Base-by-base conservation (phyloP, 2,329 filamentous ascomycete genomes). In the Talaromyces sp. region DNA sequence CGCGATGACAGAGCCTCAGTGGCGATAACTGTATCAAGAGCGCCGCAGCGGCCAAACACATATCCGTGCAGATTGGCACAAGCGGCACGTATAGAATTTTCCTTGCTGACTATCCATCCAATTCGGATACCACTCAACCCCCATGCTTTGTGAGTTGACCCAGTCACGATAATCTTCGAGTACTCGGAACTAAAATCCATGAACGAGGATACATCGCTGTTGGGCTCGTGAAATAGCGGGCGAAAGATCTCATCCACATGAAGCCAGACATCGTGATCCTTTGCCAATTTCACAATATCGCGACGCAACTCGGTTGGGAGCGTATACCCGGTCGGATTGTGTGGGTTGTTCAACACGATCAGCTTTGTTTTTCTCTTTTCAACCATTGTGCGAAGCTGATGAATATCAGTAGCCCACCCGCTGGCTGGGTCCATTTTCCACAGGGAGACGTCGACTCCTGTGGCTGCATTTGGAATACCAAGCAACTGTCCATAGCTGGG, bases 401-500 rank as follows among this genome's bases (percentile, higher is more conserved):
- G 21, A 14, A 50, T 17, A 58, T 58, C 21, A 1, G 50, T 19
- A 21, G 19, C 19, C 43, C 43, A 50, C 19, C 43, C 43, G 19
- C 26, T 24, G 10, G 43, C 24, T 21, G 43, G 19, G 19, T 50
- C 19, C 19, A 50, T 24, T 50, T 26, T 50, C 43, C 43, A 50
- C 19, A 35, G 26, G 1, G 46, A 58, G 11, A 58, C 46, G n/a
- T 52, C 31, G 9, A 58, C 29, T 4, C 21, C 19, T 13, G 19
- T 11, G 24, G 13, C 11, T 6, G 43, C 43, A 24, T 50, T 46
- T 19, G 91, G 91, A 0, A 95, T 84, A 9, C 85, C 80, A 70
- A 93, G 93, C 1, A 96, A 81, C 68, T 95, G 90, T 71, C 93
- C 89, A 68, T 93, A 96, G 0, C 90, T 93, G 17, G 92, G 91